Percentiles rank a stretch among this genome's conserved stretches.
phyloP scores from a whole-genome alignment of 139 green algal genomes.

The Limnomonas spitsbergensis region DNA sequence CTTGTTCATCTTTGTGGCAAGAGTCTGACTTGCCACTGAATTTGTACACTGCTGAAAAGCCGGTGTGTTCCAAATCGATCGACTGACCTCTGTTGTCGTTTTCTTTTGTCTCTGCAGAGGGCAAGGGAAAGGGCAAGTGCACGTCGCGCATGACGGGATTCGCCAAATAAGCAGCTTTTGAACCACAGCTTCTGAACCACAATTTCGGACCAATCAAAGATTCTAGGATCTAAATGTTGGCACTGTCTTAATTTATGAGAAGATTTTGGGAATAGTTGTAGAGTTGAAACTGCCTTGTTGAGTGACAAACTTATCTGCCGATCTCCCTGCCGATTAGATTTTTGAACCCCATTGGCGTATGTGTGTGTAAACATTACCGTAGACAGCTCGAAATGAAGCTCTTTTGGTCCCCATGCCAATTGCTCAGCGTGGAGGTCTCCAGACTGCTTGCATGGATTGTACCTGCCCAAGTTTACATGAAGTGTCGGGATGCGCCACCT shows the following conservation, averaged over 20 bases:
- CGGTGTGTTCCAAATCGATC: no score
- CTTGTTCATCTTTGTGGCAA: background rate
- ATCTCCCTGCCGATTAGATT: no score
- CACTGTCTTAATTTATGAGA: background rate
- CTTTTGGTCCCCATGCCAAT: background rate
- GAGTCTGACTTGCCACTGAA: background rate
- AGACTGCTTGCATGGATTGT: no score
- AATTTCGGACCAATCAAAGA: background rate
- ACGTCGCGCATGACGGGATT: slow-evolving; percentile 2
- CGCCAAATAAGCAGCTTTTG: background rate
- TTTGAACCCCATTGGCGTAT: no score
- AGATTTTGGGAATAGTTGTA: background rate
- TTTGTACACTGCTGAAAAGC: background rate
- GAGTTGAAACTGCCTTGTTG: background rate
- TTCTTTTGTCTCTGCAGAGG: slow-evolving; percentile 5
- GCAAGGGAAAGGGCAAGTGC: slow-evolving; percentile 15
- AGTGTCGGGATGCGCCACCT: no score
- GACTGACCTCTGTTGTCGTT: no score
- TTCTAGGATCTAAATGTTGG: background rate
- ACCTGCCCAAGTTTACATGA: no score
- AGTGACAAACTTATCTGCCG: background rate
- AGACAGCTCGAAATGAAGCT: background rate
- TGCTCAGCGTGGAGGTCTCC: no score
- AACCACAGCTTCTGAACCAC: background rate
- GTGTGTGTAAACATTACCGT: background rate